Evolutionary conservation across 768 basidiomycete genomes (phyloP).

Genomic region (Lactarius pseudohatsudake): DNA sequence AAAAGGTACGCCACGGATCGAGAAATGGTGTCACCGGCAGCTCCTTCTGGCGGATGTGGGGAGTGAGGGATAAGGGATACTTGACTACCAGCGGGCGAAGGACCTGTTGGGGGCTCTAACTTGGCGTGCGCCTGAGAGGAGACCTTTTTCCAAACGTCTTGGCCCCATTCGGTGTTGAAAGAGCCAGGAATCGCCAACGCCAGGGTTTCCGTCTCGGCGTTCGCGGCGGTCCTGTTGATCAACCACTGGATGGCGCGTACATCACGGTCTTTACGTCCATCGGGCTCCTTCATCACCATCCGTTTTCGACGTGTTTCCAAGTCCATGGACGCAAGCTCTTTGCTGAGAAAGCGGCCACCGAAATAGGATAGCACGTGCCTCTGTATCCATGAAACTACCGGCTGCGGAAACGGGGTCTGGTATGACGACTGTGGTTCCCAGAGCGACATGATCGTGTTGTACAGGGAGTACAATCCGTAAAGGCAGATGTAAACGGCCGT

Average conservation of each 20-base stretch:
- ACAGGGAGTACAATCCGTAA: not conserved
- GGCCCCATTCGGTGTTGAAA: conserved; percentile 5
- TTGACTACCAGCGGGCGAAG: not conserved
- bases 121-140: not conserved
- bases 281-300: not conserved
- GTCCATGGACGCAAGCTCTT: too few species aligned
- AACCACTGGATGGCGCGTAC: conserved; percentile 11
- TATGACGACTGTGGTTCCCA: not conserved
- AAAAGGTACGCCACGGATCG: not conserved
- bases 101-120: too few species aligned
- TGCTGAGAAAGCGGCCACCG: not conserved
- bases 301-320: not conserved
- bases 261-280: not conserved
- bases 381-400: too few species aligned
- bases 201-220: not conserved
- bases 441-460: not conserved
- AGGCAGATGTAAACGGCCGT: not conserved
- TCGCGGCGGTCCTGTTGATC: not conserved
- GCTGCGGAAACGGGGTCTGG: not conserved
- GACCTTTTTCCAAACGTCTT: not conserved
- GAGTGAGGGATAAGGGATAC: fast-evolving
- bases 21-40: not conserved
- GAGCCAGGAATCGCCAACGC: conserved; percentile 3
- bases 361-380: not conserved
- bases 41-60: not conserved